These are phyloP conservation scores for Skeletonema marinoi DNA, from an alignment of 108 stramenopile genomes.

Conservation along the genomic window DNA sequence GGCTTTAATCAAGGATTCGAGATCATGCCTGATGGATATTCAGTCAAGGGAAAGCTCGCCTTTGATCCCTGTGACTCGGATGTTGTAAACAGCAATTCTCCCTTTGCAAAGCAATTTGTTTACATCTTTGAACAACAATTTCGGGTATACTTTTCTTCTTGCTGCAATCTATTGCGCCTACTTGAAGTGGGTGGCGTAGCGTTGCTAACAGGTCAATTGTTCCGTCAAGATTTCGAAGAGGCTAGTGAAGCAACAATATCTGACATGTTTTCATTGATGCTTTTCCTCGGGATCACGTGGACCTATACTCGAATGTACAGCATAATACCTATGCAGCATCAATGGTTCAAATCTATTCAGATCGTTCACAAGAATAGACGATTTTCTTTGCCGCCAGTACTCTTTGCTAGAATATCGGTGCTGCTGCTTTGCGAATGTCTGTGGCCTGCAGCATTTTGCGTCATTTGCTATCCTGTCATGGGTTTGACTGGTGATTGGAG, in stretches of 20 bases:
- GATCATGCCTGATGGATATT: constrained; percentile 10
- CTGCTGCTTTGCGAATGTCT: constrained; percentile 2
- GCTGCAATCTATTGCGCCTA: constrained; percentile 4
- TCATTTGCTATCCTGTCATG: constrained; percentile 21
- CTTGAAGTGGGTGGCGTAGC: constrained; percentile 32
- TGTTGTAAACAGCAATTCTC: constrained; percentile 3
- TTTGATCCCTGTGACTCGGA: background rate
- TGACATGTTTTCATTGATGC: background rate
- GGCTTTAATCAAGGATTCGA: constrained; percentile 1
- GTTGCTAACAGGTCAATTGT: constrained; percentile 13
- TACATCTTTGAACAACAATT: constrained; percentile 5
- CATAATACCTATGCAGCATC: background rate
- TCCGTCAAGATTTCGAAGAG: background rate
- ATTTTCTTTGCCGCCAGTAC: constrained; percentile 20
- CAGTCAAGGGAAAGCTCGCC: constrained; percentile 1
- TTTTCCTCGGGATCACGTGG: background rate
- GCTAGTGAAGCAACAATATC: background rate
- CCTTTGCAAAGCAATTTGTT: background rate
- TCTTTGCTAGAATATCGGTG: background rate
- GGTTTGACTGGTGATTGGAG: constrained; percentile 6
- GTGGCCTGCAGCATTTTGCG: constrained; percentile 3
- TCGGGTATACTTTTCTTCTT: background rate
- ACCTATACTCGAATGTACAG: constrained; percentile 12
- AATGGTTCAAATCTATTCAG: constrained; percentile 8
- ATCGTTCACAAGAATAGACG: constrained; percentile 12